Evolutionary conservation across 1,284 basidiomycete genomes (phyloP), one percentile per base, ranked within the genome.

Genomic region (Apiotrichum gamsii): DNA sequence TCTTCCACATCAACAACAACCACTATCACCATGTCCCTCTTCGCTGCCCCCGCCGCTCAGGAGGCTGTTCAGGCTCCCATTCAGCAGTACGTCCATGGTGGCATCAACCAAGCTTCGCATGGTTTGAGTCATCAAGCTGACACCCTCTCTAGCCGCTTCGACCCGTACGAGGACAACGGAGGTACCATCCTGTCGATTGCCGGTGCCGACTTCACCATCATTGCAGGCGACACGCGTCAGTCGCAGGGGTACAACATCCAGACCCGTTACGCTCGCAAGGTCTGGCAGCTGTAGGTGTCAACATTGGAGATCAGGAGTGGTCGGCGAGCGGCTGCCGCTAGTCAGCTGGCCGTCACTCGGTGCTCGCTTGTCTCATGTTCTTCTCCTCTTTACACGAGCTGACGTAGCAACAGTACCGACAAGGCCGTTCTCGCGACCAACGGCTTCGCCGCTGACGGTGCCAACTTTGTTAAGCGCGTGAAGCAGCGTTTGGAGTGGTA

Each of bases 401-500:
- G 5, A 41, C 40, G 3, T 14, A 28, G 25, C 8, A 28, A 16
- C 41, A 91, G 89, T 65, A 95, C 90, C n/a, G 87, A 91, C 73
- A 87, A 84, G 64, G 87, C 86, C 20, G 87, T 91, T 8, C 77
- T 96, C 33, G 90, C 91, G 25, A 89, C 93, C 30, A 94, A 93
- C 63, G 91, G 91, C 5, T 95, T 95, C 67, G 87, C 90, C 21
- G 91, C 90, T 38, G 91, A 96, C 70, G 90, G 89, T 25, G 91
- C 90, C 67, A 88, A 88, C 80, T 90, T 96, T 65, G 87, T 95
- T 61, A 94, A 94, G 80, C 83, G 85, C 65, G 85, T 96, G 46
- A 87, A 87, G 72, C 90, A 95, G 72, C 80, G 89, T 59, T 77
- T 96, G 9, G 91, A 95, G 90, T 94, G 89, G 90, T 95, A 95